Conservation (phyloP, 2,329 filamentous ascomycete species). For the Falciphora oryzae region DNA sequence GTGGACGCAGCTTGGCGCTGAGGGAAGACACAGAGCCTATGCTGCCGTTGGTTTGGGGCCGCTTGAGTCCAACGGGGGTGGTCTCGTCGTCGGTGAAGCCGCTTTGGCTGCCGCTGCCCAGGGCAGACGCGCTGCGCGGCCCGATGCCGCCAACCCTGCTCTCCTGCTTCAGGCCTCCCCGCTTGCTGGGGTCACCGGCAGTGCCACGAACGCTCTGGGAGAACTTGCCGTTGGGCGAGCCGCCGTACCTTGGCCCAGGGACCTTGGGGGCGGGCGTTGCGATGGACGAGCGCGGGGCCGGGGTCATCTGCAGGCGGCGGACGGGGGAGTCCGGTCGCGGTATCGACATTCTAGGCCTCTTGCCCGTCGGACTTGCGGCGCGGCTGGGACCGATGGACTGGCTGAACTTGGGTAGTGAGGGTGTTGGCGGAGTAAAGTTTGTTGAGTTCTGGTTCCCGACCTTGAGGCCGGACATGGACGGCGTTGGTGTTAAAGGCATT, state of each 20-base stretch:
- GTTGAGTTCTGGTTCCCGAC: constrained; percentile 51
- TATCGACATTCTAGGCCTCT: constrained; percentile 66
- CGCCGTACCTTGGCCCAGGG: constrained; percentile 54
- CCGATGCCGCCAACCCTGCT: constrained; percentile 47
- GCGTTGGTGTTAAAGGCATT: constrained; percentile 62
- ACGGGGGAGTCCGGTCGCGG: constrained; percentile 83
- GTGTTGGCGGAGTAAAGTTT: constrained; percentile 58
- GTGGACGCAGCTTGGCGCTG: constrained; percentile 45
- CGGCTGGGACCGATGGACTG: constrained; percentile 77
- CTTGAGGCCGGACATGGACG: constrained; percentile 52
- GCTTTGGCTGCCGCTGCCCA: constrained; percentile 39
- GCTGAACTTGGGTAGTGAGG: constrained; percentile 72
- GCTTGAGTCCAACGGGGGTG: constrained; percentile 45
- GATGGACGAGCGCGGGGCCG: constrained; percentile 53
- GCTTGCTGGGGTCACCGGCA: constrained; percentile 56
- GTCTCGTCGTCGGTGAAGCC: constrained; percentile 52
- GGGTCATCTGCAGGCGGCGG: constrained; percentile 60
- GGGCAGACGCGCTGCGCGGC: constrained; percentile 53
- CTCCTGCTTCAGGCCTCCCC: constrained; percentile 31
- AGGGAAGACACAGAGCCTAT: constrained; percentile 50
- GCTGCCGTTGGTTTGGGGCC: constrained; percentile 48
- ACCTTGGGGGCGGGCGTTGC: constrained; percentile 43
- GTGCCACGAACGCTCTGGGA: constrained; percentile 59
- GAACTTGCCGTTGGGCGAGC: constrained; percentile 56
- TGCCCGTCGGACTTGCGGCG: constrained; percentile 65